phyloP scores from a whole-genome alignment of 2,329 filamentous ascomycete genomes.

The Neoscytalidium dimidiatum region DNA sequence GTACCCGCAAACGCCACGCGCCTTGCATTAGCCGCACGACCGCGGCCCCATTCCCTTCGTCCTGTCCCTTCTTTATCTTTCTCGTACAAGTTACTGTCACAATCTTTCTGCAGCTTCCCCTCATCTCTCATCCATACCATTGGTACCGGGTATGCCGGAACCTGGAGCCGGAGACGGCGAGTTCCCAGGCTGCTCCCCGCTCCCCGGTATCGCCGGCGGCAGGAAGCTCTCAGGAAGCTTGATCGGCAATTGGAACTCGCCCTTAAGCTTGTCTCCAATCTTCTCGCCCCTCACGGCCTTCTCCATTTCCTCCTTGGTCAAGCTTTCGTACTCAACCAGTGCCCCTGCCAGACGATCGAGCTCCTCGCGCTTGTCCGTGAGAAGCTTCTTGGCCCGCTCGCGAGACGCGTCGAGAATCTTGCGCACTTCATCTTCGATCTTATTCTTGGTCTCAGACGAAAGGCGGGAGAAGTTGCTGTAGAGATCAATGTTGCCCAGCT shows the following conservation, averaged over 20 bases:
- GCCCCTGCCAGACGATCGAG: constrained; percentile 86
- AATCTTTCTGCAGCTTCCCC: constrained; percentile 1
- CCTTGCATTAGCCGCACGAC: constrained; percentile 3
- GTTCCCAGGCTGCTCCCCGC: constrained; percentile 7
- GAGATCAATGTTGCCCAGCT: constrained; percentile 88
- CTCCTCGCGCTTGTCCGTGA: constrained; percentile 76
- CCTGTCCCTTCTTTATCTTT: background rate
- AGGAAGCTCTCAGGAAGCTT: constrained; percentile 61
- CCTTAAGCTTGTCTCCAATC: constrained; percentile 66
- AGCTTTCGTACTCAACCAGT: constrained; percentile 89
- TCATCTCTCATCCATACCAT: constrained; percentile 17
- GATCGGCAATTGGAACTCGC: constrained; percentile 54
- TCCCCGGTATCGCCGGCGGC: constrained; percentile 21
- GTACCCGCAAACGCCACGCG: constrained; percentile 13
- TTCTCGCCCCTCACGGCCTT: constrained; percentile 87
- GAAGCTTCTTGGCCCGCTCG: constrained; percentile 68
- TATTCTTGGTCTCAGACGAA: constrained; percentile 80
- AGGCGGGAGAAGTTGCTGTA: constrained; percentile 76
- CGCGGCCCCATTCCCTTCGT: background rate
- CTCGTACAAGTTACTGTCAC: constrained; percentile 1
- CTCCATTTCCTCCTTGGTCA: constrained; percentile 86
- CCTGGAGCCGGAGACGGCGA: constrained; percentile 12
- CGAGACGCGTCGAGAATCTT: constrained; percentile 81
- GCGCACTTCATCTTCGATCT: constrained; percentile 87
- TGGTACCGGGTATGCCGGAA: constrained; percentile 9